Conservation (phyloP, 345 rosid genomes). For the Heritiera littoralis region DNA sequence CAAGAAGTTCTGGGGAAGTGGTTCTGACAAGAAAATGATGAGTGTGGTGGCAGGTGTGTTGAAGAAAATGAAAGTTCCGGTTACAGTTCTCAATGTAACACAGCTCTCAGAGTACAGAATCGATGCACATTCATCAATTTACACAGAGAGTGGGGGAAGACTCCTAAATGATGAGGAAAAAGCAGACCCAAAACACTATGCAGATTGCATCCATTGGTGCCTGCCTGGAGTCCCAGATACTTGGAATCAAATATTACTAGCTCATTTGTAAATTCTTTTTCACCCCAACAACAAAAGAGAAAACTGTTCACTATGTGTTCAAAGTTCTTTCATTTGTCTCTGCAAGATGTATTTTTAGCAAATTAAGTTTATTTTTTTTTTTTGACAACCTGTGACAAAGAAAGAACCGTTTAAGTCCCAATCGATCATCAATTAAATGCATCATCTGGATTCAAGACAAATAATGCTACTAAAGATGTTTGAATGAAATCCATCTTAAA, state of each 20-base stretch:
- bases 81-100: slow-evolving; percentile 71
- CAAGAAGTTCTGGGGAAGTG: slow-evolving; percentile 63
- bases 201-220: slow-evolving; percentile 99
- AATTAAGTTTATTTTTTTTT: neutral
- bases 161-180: slow-evolving; percentile 61
- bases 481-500: too few species aligned
- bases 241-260: slow-evolving; percentile 77
- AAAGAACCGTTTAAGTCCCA: neutral
- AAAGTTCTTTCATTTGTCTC: neutral
- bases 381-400: neutral
- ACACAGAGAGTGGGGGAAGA: slow-evolving; percentile 75
- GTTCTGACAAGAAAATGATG: slow-evolving; percentile 68
- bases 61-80: slow-evolving; percentile 67
- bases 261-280: slow-evolving; percentile 51
- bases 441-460: neutral
- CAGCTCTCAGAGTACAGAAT: slow-evolving; percentile 84
- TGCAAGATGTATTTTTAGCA: neutral
- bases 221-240: slow-evolving; percentile 91
- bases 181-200: slow-evolving; percentile 61
- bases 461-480: neutral
- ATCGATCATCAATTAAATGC: neutral
- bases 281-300: neutral
- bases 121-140: slow-evolving; percentile 78
- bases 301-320: neutral
- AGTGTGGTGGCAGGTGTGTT: slow-evolving; percentile 52